Base-by-base conservation (phyloP, 2,329 filamentous ascomycete genomes). In the Ophiostoma sp. region DNA sequence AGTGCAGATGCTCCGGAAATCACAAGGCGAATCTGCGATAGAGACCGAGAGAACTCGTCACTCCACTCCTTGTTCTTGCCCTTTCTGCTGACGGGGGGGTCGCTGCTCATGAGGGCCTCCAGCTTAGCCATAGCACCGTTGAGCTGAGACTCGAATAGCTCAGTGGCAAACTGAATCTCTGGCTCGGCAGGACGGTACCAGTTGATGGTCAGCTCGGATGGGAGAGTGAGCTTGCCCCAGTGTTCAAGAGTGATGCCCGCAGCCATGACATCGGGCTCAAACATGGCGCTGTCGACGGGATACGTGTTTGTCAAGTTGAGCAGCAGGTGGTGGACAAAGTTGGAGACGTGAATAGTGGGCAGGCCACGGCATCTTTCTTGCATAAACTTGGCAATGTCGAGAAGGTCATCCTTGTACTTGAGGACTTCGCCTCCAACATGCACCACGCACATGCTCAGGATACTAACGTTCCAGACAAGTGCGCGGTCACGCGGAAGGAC, bases 21-120 rank as follows among this genome's bases (percentile, higher is more conserved):
- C 64, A 97, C 88, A n/a, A 99, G 84, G 39, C 94, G 86, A 17
- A 99, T 83, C 68, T 97, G 89, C 15, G 94, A 92, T 70, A 99
- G 85, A 74, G 97, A 93, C 70, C 95, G 85, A 1, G 93, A 94
- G 36, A 98, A 90, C 78, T 99, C 96, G 78, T 99, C 95, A 0
- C 94, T 97, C 95, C 95, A 99, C 76, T 97, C 94, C 79, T 98
- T 99, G 75, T 96, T 96, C 78, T 94, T 97, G 52, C 95, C 95
- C 74, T 94, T 94, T 70, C 94, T 87, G 79, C 93, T 96, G 69
- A 98, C 90, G 2, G 89, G 90, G 1, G 93, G 90, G 48, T 90
- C 86, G 65, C 92, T 89, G 72, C 91, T 89, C 76, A 93, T 96
- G n/a, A 99, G 84, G 8, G 89, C 86, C 73, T 87, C 86, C 15